Percentiles rank a stretch among this genome's conserved stretches.
Evolutionary conservation across 78 protist species (phyloP).

Genomic region (Dictyostelium citrinum): DNA sequence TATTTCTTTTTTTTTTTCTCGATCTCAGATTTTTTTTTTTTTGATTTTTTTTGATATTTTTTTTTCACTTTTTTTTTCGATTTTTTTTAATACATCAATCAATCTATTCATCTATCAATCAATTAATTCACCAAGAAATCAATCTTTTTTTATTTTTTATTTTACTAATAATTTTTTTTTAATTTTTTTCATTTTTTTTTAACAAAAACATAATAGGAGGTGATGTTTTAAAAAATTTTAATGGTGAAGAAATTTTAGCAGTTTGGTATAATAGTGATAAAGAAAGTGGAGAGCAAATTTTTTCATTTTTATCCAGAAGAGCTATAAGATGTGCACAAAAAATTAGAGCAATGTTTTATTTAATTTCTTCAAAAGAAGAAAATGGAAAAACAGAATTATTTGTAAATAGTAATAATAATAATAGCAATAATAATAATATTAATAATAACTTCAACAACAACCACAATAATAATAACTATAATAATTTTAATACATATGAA

Average conservation of each 20-base stretch:
- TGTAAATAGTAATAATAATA: neutral
- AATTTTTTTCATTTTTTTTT: neutral
- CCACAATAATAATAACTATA: neutral
- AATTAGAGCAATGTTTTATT: neutral
- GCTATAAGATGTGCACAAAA: slow-evolving; percentile 17
- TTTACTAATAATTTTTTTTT: neutral
- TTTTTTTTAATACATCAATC: too few relatives aligned
- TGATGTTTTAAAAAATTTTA: slow-evolving; percentile 17
- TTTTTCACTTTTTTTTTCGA: neutral
- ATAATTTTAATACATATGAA: neutral
- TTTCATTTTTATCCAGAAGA: neutral
- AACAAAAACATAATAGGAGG: slow-evolving; percentile 7
- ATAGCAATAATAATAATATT: neutral
- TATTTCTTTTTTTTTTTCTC: neutral
- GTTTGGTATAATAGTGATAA: slow-evolving; percentile 25
- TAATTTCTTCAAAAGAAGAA: neutral
- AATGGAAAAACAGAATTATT: neutral
- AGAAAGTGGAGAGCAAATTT: neutral
- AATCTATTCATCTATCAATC: too few relatives aligned
- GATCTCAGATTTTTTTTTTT: neutral
- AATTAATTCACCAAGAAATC: too few relatives aligned
- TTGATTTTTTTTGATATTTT: neutral
- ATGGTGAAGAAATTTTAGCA: slow-evolving; percentile 37
- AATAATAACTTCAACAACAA: too few relatives aligned
- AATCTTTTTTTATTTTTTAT: neutral